phyloP scores from a whole-genome alignment of 2,329 filamentous ascomycete genomes.

The Fusarium longipes region DNA sequence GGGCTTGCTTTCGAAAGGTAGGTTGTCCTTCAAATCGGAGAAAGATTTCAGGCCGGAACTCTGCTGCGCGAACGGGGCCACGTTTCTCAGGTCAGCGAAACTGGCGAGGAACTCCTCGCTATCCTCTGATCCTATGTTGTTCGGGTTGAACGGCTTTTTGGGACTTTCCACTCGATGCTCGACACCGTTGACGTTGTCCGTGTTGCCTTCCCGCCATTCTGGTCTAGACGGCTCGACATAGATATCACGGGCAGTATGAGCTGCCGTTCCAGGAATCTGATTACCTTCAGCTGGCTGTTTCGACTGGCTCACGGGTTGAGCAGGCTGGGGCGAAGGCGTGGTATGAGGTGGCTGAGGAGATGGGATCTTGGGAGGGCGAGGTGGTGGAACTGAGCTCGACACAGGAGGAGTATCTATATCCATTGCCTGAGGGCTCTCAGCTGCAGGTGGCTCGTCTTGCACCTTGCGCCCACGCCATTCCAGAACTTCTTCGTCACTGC shows the following conservation, averaged over 20 bases:
- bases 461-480: slow-evolving; percentile 52
- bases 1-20: slow-evolving; percentile 67
- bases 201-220: slow-evolving; percentile 68
- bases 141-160: slow-evolving; percentile 47
- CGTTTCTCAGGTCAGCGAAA: slow-evolving; percentile 66
- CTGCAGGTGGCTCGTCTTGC: slow-evolving; percentile 44
- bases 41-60: slow-evolving; percentile 64
- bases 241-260: slow-evolving; percentile 60
- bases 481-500: slow-evolving; percentile 56
- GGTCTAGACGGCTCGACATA: slow-evolving; percentile 68
- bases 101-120: slow-evolving; percentile 65
- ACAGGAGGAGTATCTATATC: slow-evolving; percentile 69
- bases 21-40: slow-evolving; percentile 64
- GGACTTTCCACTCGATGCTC: slow-evolving; percentile 35
- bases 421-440: slow-evolving; percentile 69
- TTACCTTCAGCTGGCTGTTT: neutral
- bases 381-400: slow-evolving; percentile 33
- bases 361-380: slow-evolving; percentile 33
- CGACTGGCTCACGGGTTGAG: slow-evolving; percentile 4
- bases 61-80: slow-evolving; percentile 64
- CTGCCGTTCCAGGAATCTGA: neutral
- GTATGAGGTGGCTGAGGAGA: slow-evolving; percentile 24
- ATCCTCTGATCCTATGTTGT: slow-evolving; percentile 64
- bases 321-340: slow-evolving; percentile 25
- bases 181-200: slow-evolving; percentile 45